Conservation (phyloP, 1,284 basidiomycete species). For the Ceratobasidium sp. region DNA sequence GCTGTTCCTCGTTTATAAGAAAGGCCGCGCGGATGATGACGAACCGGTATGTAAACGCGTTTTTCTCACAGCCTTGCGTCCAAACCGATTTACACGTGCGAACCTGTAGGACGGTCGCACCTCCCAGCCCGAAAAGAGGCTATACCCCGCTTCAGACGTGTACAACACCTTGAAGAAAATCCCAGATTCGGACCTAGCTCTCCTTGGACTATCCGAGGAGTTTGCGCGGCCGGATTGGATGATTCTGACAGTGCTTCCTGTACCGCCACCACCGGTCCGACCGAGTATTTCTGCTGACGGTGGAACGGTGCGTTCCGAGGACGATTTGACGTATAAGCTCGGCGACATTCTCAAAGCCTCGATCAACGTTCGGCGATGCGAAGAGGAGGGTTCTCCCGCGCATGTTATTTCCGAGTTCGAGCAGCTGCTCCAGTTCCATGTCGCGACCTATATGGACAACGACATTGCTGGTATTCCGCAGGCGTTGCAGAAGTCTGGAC, state of each 20-base stretch:
- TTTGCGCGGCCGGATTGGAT: slow-evolving; percentile 99
- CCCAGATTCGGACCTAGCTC: slow-evolving; percentile 88
- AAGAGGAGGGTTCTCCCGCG: slow-evolving; percentile 96
- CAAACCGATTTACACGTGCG: slow-evolving; percentile 27
- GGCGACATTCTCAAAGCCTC: slow-evolving; percentile 98
- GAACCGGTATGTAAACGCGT: slow-evolving; percentile 74
- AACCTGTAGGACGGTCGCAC: slow-evolving; percentile 79
- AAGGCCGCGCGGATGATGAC: slow-evolving; percentile 87
- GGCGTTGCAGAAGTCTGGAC: slow-evolving; percentile 96
- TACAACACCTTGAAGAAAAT: slow-evolving; percentile 96
- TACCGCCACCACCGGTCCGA: slow-evolving; percentile 97
- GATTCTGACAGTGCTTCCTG: slow-evolving; percentile 97
- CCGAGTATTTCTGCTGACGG: slow-evolving; percentile 98
- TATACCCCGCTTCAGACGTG: slow-evolving; percentile 90
- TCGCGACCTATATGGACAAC: slow-evolving; percentile 99
- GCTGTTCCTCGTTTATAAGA: slow-evolving; percentile 96
- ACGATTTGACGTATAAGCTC: slow-evolving; percentile 98
- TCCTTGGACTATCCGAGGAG: slow-evolving; percentile 94
- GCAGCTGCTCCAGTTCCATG: slow-evolving; percentile 97
- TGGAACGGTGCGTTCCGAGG: slow-evolving; percentile 95
- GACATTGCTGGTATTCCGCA: slow-evolving; percentile 99
- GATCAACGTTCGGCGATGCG: slow-evolving; percentile 91
- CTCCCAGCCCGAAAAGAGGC: slow-evolving; percentile 90
- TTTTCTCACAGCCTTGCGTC: slow-evolving; percentile 31
- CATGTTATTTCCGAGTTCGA: slow-evolving; percentile 98